Evolutionary conservation across 495 filamentous ascomycete genomes (phyloP), one percentile per base, ranked within the genome.

Genomic region (Paragyromitra xinjiangensis): DNA sequence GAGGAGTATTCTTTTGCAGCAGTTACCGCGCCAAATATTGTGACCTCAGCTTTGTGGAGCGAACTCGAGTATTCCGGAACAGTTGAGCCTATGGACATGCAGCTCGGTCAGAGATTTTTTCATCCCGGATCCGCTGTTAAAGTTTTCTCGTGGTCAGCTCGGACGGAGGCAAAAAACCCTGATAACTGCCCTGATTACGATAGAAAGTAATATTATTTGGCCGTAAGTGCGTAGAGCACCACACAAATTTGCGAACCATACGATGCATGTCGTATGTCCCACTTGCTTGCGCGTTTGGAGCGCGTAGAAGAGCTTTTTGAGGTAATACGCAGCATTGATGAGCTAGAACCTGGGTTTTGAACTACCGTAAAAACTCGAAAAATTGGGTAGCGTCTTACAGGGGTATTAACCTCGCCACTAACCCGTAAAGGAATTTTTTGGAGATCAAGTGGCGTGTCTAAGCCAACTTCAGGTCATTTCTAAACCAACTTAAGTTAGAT

Each of bases 51-150:
- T 62, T 39, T 62, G 34, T 39, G 58, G 58, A n/a, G 58, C 12
- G 14, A 39, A 40, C 11, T 62, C 11, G 63, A 22, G 34, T 34
- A 34, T 9, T 48, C 53, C 24, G 55, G 40, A 48, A 58, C 37
- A 48, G 56, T 70, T 70, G 40, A 70, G 67, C 67, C 67, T 62
- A 55, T 70, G 48, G 34, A 12, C 19, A 34, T 58, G 44, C 45
- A 50, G n/a, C 7, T 34, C 24, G 63, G 40, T 24, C 42, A 29
- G 40, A 29, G 26, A 29, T 24, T 24, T 26, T 64, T 45, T 26
- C 42, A 29, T 45, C 42, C 42, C 40, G 42, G 40, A 48, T 39
- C 58, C 14, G 29, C 34, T n/a, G 26, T 62, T 62, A 62, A 39
- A 39, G 11, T 40, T 59, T 29, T 34, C 3, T 59, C 19, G 22